Evolutionary conservation across 2,329 filamentous ascomycete genomes (phyloP).

Genomic region (Botrytis squamosa): DNA sequence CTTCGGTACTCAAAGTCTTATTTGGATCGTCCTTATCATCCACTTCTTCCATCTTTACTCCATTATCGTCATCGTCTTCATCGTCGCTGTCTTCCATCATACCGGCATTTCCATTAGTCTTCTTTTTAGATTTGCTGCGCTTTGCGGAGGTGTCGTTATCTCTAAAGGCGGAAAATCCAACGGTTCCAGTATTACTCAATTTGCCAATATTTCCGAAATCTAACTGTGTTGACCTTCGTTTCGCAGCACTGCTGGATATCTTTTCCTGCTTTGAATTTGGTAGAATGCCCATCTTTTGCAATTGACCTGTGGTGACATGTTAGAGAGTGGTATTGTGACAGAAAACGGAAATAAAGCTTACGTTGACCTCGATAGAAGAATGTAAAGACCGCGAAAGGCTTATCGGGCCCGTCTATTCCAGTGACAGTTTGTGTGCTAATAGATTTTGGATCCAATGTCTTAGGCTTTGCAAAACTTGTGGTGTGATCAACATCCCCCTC

Average conservation of each 20-base stretch:
- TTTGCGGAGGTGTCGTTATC: slow-evolving; percentile 60
- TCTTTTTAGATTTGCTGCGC: slow-evolving; percentile 61
- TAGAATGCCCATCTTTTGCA: slow-evolving; percentile 93
- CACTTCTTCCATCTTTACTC: slow-evolving; percentile 64
- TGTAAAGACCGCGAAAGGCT: slow-evolving; percentile 94
- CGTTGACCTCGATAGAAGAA: slow-evolving; percentile 96
- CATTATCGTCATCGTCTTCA: slow-evolving; percentile 69
- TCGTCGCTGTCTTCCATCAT: slow-evolving; percentile 72
- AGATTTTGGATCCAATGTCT: slow-evolving; percentile 91
- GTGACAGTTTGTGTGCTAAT: slow-evolving; percentile 99
- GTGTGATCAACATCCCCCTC: slow-evolving; percentile 92
- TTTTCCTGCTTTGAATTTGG: slow-evolving; percentile 62
- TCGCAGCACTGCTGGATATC: slow-evolving; percentile 59
- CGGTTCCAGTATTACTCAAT: slow-evolving; percentile 80
- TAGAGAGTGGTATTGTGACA: slow-evolving; percentile 22
- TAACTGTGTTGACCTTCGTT: slow-evolving; percentile 77
- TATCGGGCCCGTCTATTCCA: slow-evolving; percentile 91
- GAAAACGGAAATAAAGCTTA: slow-evolving; percentile 50
- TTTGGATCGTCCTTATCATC: slow-evolving; percentile 56
- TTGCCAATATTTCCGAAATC: slow-evolving; percentile 85
- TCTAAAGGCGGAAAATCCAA: slow-evolving; percentile 86
- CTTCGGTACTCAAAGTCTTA: slow-evolving; percentile 64
- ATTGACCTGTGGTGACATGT: slow-evolving; percentile 63
- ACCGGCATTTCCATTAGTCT: slow-evolving; percentile 57
- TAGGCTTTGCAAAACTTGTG: slow-evolving; percentile 95